Conservation (phyloP, 495 filamentous ascomycete species). For the Aspergillus haitiensis region DNA sequence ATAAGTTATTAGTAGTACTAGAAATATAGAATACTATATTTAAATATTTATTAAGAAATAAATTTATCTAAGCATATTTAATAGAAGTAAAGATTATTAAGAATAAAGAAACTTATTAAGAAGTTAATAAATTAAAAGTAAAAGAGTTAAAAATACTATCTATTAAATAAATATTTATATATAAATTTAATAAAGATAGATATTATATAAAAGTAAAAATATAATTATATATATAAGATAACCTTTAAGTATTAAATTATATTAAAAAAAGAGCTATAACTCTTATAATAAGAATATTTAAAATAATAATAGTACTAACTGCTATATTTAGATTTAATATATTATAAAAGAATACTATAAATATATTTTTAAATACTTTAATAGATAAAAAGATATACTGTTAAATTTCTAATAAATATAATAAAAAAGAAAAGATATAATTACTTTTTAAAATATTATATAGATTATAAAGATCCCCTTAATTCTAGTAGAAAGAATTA, state of each 20-base stretch:
- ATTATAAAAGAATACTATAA: no score
- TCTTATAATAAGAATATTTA: no score
- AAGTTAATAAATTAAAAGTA: background rate
- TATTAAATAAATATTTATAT: no score
- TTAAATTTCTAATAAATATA: no score
- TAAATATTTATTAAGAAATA: background rate
- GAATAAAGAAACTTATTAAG: background rate
- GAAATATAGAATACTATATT: no score
- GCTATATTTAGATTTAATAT: background rate
- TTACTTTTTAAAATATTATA: no score
- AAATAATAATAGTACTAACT: constrained; percentile 1
- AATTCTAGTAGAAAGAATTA: background rate
- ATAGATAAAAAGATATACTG: no score
- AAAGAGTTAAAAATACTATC: background rate
- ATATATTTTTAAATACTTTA: no score
- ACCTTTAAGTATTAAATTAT: background rate
- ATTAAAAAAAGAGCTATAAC: no score
- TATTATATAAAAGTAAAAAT: no score
- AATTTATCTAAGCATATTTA: background rate
- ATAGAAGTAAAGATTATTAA: background rate
- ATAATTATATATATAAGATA: background rate
- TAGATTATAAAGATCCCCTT: background rate
- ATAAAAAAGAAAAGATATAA: no score
- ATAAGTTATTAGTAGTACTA: background rate
- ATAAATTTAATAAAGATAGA: no score